Evolutionary conservation across 257 asterid species (phyloP).

Genomic region (Solanum ossicruentum): DNA sequence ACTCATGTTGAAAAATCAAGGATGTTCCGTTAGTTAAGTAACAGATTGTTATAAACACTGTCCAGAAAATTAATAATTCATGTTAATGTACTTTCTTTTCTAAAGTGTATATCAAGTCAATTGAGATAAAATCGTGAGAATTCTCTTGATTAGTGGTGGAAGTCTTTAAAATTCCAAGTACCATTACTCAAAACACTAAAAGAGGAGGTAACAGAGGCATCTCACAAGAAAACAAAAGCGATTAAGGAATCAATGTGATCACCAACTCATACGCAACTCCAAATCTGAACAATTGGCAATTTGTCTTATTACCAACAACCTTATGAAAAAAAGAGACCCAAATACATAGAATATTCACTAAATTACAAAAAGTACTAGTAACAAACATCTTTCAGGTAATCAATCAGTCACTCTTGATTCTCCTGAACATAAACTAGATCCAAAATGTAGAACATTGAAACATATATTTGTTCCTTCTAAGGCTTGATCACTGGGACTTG

Average conservation of each 20-base stretch:
- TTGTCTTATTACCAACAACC: background rate
- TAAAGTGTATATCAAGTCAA: too few species aligned
- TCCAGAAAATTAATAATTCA: too few species aligned
- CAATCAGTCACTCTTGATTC: background rate
- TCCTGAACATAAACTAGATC: background rate
- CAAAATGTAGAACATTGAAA: background rate
- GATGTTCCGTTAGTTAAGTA: too few species aligned
- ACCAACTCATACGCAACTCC: background rate
- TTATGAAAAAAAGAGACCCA: background rate
- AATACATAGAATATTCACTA: background rate
- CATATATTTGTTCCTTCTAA: background rate
- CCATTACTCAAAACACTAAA: background rate
- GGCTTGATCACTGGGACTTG: constrained; percentile 14
- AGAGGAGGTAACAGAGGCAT: background rate
- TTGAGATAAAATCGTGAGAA: too few species aligned
- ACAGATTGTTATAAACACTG: too few species aligned
- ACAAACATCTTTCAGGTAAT: background rate
- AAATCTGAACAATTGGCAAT: background rate
- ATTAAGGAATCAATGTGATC: background rate
- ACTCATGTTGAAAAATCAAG: too few species aligned
- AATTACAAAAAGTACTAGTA: background rate
- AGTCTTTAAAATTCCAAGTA: background rate
- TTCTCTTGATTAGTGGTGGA: background rate
- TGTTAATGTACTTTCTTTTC: too few species aligned
- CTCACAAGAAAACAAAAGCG: background rate